Conservation (phyloP, 106 monocot species). For the Platanthera guangdongensis region DNA sequence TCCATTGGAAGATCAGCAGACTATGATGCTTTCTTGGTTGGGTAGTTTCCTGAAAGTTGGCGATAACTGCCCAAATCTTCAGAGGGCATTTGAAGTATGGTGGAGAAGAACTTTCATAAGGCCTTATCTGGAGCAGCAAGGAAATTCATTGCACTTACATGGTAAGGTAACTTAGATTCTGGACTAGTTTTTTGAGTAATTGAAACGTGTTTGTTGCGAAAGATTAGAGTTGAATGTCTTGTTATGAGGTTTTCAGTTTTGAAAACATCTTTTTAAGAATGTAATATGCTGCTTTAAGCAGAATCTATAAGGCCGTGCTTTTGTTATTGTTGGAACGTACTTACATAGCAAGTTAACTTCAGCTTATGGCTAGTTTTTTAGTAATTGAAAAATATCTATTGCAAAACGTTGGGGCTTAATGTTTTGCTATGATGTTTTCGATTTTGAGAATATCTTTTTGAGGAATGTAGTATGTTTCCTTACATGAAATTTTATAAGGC, state of each 20-base stretch:
- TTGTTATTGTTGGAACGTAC: background rate
- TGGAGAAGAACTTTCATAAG: constrained; percentile 96
- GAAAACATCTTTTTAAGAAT: background rate
- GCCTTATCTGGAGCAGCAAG: constrained; percentile 66
- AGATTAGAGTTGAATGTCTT: background rate
- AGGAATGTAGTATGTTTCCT: too few species aligned
- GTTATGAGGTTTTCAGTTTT: background rate
- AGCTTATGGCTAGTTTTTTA: too few species aligned
- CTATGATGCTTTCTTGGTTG: constrained; percentile 80
- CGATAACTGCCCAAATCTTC: constrained; percentile 89
- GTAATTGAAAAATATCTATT: too few species aligned
- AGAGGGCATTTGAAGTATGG: constrained; percentile 98
- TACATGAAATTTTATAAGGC: too few species aligned
- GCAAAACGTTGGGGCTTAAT: too few species aligned
- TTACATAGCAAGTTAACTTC: background rate
- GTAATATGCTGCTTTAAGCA: background rate
- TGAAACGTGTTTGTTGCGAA: background rate
- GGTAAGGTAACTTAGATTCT: background rate
- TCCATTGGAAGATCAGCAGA: constrained; percentile 94
- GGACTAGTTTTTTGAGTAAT: background rate
- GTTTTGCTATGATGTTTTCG: background rate
- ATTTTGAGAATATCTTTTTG: too few species aligned
- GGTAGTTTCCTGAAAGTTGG: constrained; percentile 92
- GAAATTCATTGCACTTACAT: constrained; percentile 10
- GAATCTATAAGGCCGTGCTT: background rate